Conservation (phyloP, 2,329 filamentous ascomycete species). For the Calcarisporium arbuscula region DNA sequence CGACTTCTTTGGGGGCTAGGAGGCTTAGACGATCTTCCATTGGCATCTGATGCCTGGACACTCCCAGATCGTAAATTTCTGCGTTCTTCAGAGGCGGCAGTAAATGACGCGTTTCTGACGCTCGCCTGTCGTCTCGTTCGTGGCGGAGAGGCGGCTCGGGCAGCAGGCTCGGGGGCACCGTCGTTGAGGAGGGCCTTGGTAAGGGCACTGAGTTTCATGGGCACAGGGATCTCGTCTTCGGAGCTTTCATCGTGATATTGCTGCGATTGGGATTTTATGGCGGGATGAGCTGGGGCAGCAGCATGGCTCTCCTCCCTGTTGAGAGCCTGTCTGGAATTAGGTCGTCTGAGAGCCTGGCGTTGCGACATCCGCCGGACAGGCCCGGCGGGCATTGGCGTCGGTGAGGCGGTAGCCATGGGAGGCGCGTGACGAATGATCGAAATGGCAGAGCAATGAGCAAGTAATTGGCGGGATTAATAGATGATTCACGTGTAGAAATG, state of each 20-base stretch:
- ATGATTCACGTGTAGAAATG: constrained; percentile 34
- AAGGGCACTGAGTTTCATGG: constrained; percentile 88
- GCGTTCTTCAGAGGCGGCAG: constrained; percentile 36
- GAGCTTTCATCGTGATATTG: constrained; percentile 70
- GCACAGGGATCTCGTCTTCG: constrained; percentile 86
- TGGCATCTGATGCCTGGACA: constrained; percentile 29
- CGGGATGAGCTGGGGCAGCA: constrained; percentile 18
- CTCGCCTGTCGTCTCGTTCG: constrained; percentile 43
- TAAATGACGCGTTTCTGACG: constrained; percentile 37
- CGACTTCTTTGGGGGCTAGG: constrained; percentile 39
- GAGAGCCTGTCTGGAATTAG: constrained; percentile 38
- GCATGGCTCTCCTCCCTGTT: constrained; percentile 41
- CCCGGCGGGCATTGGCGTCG: constrained; percentile 48
- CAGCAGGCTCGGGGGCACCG: constrained; percentile 41
- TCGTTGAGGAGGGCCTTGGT: constrained; percentile 78
- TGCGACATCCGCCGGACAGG: constrained; percentile 47
- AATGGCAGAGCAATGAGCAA: constrained; percentile 13
- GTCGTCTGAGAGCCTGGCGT: constrained; percentile 47
- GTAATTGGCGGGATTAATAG: constrained; percentile 17
- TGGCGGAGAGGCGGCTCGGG: constrained; percentile 36
- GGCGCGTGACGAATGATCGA: constrained; percentile 13
- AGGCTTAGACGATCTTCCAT: constrained; percentile 29
- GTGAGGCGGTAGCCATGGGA: constrained; percentile 44
- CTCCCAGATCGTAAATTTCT: constrained; percentile 43
- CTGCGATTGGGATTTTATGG: constrained; percentile 32